Conservation (phyloP, 495 filamentous ascomycete species). For the Entonaema liquescens region DNA sequence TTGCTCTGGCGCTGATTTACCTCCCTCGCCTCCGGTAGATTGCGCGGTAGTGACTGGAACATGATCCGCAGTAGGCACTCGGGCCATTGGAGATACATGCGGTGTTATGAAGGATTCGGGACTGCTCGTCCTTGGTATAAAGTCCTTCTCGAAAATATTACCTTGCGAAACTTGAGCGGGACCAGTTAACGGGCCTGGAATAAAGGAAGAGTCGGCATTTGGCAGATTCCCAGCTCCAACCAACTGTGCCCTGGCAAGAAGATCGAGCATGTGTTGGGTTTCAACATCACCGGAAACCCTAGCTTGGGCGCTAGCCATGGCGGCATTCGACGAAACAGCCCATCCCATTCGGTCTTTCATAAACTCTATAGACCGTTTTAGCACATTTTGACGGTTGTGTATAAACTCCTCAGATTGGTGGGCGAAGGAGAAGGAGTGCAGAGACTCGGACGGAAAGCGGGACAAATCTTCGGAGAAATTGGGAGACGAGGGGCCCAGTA, state of each 20-base stretch:
- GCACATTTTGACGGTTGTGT: slow-evolving; percentile 88
- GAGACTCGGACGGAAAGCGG: slow-evolving; percentile 91
- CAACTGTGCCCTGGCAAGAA: slow-evolving; percentile 80
- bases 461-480: slow-evolving; percentile 86
- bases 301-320: slow-evolving; percentile 81
- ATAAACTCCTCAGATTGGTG: slow-evolving; percentile 93
- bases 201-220: slow-evolving; percentile 52
- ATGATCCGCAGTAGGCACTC: slow-evolving; percentile 14
- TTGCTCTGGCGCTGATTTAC: slow-evolving; percentile 6
- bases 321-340: slow-evolving; percentile 64
- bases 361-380: slow-evolving; percentile 96
- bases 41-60: slow-evolving; percentile 2
- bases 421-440: slow-evolving; percentile 98
- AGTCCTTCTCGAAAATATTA: slow-evolving; percentile 85
- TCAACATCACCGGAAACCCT: slow-evolving; percentile 83
- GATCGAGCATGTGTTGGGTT: slow-evolving; percentile 88
- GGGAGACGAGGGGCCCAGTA: slow-evolving; percentile 71
- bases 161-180: slow-evolving; percentile 70
- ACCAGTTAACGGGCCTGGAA: slow-evolving; percentile 74
- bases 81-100: slow-evolving; percentile 47
- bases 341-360: slow-evolving; percentile 95
- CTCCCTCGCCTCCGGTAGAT: slow-evolving; percentile 14
- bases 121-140: slow-evolving; percentile 64
- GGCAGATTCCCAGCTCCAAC: slow-evolving; percentile 65
- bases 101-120: slow-evolving; percentile 58